phyloP scores from a whole-genome alignment of 169 alveolate genomes.

The Besnoitia besnoiti region DNA sequence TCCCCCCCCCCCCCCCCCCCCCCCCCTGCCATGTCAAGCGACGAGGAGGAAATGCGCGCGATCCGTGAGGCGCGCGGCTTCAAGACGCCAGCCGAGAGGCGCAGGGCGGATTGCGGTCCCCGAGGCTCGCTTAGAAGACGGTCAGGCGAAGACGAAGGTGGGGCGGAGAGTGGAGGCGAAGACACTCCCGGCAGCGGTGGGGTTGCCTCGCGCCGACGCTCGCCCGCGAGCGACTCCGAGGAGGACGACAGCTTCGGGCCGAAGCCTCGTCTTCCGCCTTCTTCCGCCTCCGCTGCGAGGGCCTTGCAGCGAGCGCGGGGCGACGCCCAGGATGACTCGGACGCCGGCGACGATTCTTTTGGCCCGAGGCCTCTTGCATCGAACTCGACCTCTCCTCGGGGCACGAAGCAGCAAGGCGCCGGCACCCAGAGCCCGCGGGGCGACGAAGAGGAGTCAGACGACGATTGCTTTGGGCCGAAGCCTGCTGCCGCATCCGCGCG shows the following conservation, averaged over 20 bases:
- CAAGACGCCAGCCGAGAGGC: background rate
- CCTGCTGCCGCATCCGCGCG: background rate
- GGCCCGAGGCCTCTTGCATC: background rate
- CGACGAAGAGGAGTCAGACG: background rate
- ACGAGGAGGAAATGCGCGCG: constrained; percentile 46
- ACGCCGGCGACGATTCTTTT: background rate
- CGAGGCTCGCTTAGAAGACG: too few species aligned
- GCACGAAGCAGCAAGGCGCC: background rate
- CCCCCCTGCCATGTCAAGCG: constrained; percentile 11
- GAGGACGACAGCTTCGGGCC: background rate
- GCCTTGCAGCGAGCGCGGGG: background rate
- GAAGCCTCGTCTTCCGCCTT: background rate
- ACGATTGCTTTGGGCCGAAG: background rate
- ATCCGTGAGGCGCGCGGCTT: constrained; percentile 3
- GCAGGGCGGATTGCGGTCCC: background rate
- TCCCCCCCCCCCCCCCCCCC: background rate
- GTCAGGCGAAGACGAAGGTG: background rate
- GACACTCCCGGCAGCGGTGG: background rate
- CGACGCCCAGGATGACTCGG: background rate
- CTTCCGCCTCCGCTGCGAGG: background rate
- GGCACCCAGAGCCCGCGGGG: background rate
- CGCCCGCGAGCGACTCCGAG: background rate
- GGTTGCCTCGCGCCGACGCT: too few species aligned
- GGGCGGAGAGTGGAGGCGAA: background rate
- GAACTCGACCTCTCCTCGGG: too few species aligned